phyloP scores from a whole-genome alignment of 805 yeast genomes.

The Candida nanaspora region DNA sequence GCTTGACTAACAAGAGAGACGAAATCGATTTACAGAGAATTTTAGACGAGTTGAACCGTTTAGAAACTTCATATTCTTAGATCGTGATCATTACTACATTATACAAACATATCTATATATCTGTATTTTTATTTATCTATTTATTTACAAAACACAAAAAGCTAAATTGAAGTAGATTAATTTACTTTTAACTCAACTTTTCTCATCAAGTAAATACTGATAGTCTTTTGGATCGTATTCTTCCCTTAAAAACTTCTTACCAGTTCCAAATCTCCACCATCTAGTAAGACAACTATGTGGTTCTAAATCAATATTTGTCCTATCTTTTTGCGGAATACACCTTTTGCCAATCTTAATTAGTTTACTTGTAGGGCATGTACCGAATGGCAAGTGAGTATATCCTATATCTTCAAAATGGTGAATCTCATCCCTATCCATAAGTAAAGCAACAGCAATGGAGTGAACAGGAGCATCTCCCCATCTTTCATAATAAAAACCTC shows the following conservation, averaged over 20 bases:
- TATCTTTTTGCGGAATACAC: conserved; percentile 48
- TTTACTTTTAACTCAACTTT: too few relatives aligned
- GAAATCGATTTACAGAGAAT: conserved; percentile 84
- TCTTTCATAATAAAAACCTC: conserved; percentile 79
- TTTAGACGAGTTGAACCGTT: conserved; percentile 75
- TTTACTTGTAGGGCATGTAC: conserved; percentile 49
- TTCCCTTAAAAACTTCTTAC: conserved; percentile 49
- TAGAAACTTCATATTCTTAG: conserved; percentile 35
- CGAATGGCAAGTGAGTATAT: conserved; percentile 66
- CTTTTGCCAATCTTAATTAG: conserved; percentile 44
- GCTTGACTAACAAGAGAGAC: conserved; percentile 70
- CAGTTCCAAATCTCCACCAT: conserved; percentile 73
- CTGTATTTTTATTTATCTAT: not conserved
- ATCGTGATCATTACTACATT: too few relatives aligned
- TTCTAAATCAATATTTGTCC: conserved; percentile 32
- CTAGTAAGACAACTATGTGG: conserved; percentile 57
- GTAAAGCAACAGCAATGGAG: conserved; percentile 55
- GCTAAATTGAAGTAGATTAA: too few relatives aligned
- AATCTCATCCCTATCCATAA: conserved; percentile 52
- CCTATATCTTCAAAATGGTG: conserved; percentile 82
- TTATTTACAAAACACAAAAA: too few relatives aligned
- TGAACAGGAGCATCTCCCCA: conserved; percentile 98
- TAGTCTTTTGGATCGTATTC: conserved; percentile 23
- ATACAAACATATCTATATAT: not conserved
- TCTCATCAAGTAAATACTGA: not conserved